phyloP scores from a whole-genome alignment of 305 asterid genomes.

The Rubia occidens region DNA sequence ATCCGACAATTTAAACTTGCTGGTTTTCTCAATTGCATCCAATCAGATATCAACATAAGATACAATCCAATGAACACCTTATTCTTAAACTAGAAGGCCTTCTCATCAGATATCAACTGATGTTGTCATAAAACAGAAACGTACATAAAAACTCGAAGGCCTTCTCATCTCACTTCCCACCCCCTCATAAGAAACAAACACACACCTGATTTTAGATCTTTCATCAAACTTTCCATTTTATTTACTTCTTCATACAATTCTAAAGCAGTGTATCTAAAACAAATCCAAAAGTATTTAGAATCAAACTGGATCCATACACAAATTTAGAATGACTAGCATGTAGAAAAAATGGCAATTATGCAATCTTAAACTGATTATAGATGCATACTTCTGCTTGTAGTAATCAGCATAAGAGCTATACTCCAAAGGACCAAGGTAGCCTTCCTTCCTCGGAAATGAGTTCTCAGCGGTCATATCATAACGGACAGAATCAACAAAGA shows the following conservation, averaged over 20 bases:
- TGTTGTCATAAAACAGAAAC: background rate
- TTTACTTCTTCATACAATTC: background rate
- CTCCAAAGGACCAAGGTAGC: conserved; percentile 98
- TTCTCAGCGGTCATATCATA: conserved; percentile 93
- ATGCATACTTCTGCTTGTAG: conserved; percentile 87
- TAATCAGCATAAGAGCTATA: conserved; percentile 94
- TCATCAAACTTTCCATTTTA: background rate
- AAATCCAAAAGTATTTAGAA: background rate
- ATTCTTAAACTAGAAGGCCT: background rate
- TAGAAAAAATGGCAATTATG: conserved; percentile 10
- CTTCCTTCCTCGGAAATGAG: conserved; percentile 98
- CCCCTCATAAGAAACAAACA: background rate
- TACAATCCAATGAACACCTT: background rate
- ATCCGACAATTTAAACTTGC: background rate
- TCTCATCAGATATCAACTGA: too few relatives aligned
- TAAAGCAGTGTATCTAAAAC: too few relatives aligned
- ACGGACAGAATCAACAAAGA: conserved; percentile 89
- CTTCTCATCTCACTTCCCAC: background rate
- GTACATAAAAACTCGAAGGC: background rate
- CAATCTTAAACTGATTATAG: conserved; percentile 9
- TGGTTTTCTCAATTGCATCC: background rate
- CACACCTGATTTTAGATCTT: background rate
- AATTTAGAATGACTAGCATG: background rate
- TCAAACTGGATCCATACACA: background rate
- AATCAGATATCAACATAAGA: background rate